phyloP scores from a whole-genome alignment of 2,329 filamentous ascomycete genomes.

The Trichothecium sympodiale region DNA sequence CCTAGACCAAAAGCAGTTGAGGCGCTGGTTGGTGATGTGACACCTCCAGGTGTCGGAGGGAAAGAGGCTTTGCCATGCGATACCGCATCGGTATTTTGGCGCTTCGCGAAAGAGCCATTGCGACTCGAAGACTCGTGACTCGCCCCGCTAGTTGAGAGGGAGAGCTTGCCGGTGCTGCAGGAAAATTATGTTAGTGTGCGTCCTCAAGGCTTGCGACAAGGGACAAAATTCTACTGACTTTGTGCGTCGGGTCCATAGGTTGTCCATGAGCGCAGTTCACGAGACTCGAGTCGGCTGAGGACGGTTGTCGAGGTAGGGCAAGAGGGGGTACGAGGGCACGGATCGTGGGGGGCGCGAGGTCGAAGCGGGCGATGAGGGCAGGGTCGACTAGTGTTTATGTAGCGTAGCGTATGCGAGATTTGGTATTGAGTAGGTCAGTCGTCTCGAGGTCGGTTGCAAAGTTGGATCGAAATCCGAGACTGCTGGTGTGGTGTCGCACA shows the following conservation, averaged over 20 bases:
- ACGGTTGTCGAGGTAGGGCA: neutral
- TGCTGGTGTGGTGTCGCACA: too few species aligned
- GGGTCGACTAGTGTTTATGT: neutral
- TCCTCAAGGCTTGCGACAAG: neutral
- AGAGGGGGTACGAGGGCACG: neutral
- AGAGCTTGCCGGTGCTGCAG: conserved; percentile 75
- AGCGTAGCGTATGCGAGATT: conserved; percentile 1
- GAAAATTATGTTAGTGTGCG: conserved; percentile 8
- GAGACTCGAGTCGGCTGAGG: neutral
- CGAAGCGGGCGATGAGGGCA: neutral
- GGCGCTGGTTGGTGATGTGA: conserved; percentile 63
- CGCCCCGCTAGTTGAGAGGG: conserved; percentile 63
- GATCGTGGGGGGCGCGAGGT: neutral
- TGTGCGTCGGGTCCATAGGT: conserved; percentile 70
- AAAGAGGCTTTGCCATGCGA: conserved; percentile 62
- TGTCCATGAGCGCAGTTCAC: conserved; percentile 36
- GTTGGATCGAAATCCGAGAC: too few species aligned
- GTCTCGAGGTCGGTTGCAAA: too few species aligned
- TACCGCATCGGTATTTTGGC: conserved; percentile 54
- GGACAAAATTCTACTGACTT: conserved; percentile 42
- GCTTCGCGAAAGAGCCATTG: conserved; percentile 55
- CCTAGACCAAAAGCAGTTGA: conserved; percentile 89
- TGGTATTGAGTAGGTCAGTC: neutral
- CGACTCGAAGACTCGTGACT: conserved; percentile 48
- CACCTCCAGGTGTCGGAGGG: conserved; percentile 35